Evolutionary conservation across 768 basidiomycete species (phyloP).

Genomic region (Suillus brevipes): DNA sequence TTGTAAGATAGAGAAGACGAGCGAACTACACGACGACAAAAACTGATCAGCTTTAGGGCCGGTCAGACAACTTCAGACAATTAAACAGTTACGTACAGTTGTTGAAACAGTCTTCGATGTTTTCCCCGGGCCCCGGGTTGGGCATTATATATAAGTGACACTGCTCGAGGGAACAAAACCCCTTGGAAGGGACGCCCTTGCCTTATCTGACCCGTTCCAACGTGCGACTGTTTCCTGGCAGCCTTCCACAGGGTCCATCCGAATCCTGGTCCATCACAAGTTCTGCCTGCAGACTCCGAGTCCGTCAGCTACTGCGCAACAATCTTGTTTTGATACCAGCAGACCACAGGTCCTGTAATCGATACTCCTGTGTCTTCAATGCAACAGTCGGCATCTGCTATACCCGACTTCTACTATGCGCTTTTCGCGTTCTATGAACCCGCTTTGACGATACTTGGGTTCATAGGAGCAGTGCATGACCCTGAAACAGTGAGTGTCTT

Average conservation of each 20-base stretch:
- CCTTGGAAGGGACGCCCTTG: not conserved
- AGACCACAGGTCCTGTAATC: not conserved
- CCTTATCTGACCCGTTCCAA: not conserved
- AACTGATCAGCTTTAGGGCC: slow-evolving; percentile 25
- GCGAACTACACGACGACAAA: not conserved
- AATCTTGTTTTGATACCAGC: not conserved
- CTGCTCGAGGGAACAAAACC: not conserved
- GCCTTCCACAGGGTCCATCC: not conserved
- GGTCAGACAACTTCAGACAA: slow-evolving; percentile 13
- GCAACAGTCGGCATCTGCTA: slow-evolving; percentile 52
- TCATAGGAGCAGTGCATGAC: slow-evolving; percentile 64
- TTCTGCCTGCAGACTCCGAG: not conserved
- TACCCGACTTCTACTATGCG: slow-evolving; percentile 72
- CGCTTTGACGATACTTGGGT: slow-evolving; percentile 59
- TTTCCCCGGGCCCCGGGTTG: not conserved
- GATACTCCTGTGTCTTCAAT: slow-evolving; percentile 26
- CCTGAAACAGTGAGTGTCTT: slow-evolving; percentile 55
- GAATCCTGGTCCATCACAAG: not conserved
- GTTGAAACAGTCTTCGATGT: not conserved
- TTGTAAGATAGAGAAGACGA: slow-evolving; percentile 47
- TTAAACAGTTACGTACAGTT: not conserved
- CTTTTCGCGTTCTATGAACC: slow-evolving; percentile 79
- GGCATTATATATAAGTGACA: not conserved
- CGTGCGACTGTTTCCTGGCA: not conserved
- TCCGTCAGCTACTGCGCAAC: not conserved